phyloP scores from a whole-genome alignment of 805 yeast species.

The Scheffersomyces stipitis region DNA sequence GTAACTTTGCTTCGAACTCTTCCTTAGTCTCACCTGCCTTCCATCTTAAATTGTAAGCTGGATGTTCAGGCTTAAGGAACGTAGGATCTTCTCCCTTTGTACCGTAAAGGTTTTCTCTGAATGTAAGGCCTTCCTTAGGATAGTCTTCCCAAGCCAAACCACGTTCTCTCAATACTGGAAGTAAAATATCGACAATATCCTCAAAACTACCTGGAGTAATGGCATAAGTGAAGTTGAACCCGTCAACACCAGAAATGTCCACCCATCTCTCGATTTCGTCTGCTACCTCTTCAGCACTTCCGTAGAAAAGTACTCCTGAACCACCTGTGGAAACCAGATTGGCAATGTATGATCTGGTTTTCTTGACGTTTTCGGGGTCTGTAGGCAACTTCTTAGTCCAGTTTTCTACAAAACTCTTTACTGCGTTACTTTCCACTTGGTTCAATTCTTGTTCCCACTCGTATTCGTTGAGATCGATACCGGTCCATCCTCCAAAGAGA shows the following conservation, averaged over 20 bases:
- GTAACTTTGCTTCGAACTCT: slow-evolving; percentile 2
- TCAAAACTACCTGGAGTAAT: slow-evolving; percentile 35
- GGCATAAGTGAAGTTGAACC: slow-evolving; percentile 41
- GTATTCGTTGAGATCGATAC: slow-evolving; percentile 38
- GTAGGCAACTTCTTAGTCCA: slow-evolving; percentile 32
- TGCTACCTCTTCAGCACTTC: slow-evolving; percentile 38
- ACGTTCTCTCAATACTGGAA: slow-evolving; percentile 36
- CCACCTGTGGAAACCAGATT: slow-evolving; percentile 28
- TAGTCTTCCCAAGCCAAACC: slow-evolving; percentile 39
- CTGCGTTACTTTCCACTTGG: slow-evolving; percentile 31
- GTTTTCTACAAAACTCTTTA: slow-evolving; percentile 29
- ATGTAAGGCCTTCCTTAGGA: slow-evolving; percentile 29
- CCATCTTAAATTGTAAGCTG: slow-evolving; percentile 5
- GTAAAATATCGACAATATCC: slow-evolving; percentile 34
- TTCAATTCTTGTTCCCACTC: slow-evolving; percentile 29
- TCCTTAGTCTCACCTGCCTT: slow-evolving; percentile 3
- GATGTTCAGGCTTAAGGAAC: slow-evolving; percentile 2
- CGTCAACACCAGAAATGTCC: slow-evolving; percentile 40
- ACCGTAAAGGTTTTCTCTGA: slow-evolving; percentile 38
- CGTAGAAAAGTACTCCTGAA: slow-evolving; percentile 33
- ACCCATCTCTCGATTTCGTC: slow-evolving; percentile 41
- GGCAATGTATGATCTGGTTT: slow-evolving; percentile 26
- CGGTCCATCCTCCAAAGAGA: slow-evolving; percentile 41
- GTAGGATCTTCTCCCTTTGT: slow-evolving; percentile 17
- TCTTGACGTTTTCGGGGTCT: slow-evolving; percentile 13